These are phyloP conservation scores for Magnolia officinalis DNA, from an alignment of 164 flowering plant species.

Conservation along the genomic window DNA sequence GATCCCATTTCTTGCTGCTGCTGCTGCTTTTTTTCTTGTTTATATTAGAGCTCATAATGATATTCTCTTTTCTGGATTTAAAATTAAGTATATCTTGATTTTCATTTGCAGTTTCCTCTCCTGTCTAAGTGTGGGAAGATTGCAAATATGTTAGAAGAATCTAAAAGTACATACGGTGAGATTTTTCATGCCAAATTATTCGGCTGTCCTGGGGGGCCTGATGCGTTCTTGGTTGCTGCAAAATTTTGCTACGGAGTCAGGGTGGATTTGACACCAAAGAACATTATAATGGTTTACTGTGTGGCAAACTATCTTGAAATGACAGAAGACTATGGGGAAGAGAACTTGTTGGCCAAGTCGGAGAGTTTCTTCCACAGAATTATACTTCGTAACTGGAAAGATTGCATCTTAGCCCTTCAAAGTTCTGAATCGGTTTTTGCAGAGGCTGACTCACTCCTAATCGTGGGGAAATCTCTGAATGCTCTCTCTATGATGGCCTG, in stretches of 20 bases:
- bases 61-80: slow-evolving; percentile 5
- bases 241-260: slow-evolving; percentile 76
- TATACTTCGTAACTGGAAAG: slow-evolving; percentile 83
- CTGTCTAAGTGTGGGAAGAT: slow-evolving; percentile 74
- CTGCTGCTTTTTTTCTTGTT: neutral
- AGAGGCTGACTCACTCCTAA: slow-evolving; percentile 60
- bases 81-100: slow-evolving; percentile 1
- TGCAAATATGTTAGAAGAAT: slow-evolving; percentile 44
- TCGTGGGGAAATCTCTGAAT: slow-evolving; percentile 53
- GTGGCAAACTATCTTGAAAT: slow-evolving; percentile 84
- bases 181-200: slow-evolving; percentile 29
- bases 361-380: slow-evolving; percentile 62
- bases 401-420: slow-evolving; percentile 76
- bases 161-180: slow-evolving; percentile 24
- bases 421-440: slow-evolving; percentile 49
- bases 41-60: neutral
- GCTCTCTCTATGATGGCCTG: slow-evolving; percentile 80
- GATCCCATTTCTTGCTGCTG: neutral
- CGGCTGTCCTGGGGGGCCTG: slow-evolving; percentile 83
- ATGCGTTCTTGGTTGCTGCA: slow-evolving; percentile 54
- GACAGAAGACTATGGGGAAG: slow-evolving; percentile 82
- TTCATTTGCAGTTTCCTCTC: slow-evolving; percentile 72
- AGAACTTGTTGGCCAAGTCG: slow-evolving; percentile 53
- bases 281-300: slow-evolving; percentile 57
- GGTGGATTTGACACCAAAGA: slow-evolving; percentile 65